Evolutionary conservation across 305 asterid species (phyloP).

Genomic region (Rubia peregrina): DNA sequence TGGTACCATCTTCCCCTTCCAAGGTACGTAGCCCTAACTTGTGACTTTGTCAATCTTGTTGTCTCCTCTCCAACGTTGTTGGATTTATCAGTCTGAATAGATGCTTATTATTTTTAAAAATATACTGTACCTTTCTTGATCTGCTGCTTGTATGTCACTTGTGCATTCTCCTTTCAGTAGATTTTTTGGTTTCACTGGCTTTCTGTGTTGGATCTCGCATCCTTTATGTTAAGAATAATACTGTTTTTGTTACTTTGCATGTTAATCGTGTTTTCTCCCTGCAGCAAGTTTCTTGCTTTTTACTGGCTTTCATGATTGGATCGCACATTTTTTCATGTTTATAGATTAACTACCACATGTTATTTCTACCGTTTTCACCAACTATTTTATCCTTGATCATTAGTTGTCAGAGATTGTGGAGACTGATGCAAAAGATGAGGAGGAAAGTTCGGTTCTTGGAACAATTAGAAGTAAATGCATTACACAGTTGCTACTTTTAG

Average conservation of each 20-base stretch:
- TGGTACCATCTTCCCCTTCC: slow-evolving; percentile 64
- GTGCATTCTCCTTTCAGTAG: not conserved
- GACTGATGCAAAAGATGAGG: slow-evolving; percentile 60
- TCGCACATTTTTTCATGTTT: not conserved
- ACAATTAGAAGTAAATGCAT: slow-evolving; percentile 91
- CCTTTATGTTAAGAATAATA: not conserved
- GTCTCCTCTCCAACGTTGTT: not conserved
- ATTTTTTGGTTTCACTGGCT: not conserved
- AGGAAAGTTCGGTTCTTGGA: slow-evolving; percentile 66
- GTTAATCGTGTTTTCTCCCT: not conserved
- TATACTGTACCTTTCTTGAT: not conserved
- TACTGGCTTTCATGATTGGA: not conserved
- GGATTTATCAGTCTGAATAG: slow-evolving; percentile 11
- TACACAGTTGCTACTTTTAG: slow-evolving; percentile 86
- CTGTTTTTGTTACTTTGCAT: not conserved
- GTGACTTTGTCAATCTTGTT: slow-evolving; percentile 13
- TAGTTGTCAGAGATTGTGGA: slow-evolving; percentile 57
- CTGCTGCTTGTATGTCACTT: not conserved
- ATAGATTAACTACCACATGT: not conserved
- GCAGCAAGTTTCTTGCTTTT: not conserved
- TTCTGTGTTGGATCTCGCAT: not conserved
- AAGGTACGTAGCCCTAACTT: slow-evolving; percentile 46
- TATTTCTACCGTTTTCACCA: slow-evolving; percentile 22
- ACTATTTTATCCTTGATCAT: slow-evolving; percentile 23
- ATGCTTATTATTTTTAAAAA: not conserved